Conservation (phyloP, 495 filamentous ascomycete genomes). For the Trichoderma reesei region DNA sequence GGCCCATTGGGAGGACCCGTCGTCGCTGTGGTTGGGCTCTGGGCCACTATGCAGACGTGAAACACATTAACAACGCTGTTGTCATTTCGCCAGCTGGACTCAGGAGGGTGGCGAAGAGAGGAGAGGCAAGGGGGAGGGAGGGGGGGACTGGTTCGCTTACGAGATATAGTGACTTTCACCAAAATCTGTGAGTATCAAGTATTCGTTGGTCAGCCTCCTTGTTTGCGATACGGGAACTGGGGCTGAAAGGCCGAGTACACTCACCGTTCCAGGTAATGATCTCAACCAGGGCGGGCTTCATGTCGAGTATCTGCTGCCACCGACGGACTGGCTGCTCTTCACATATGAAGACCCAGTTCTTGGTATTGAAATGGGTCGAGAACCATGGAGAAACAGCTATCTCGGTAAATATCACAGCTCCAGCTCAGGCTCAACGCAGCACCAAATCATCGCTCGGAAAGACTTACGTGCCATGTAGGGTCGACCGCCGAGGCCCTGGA, state of each 20-base stretch:
- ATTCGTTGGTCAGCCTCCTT: not conserved
- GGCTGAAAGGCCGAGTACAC: not conserved
- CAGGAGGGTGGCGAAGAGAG: not conserved
- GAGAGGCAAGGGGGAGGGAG: not conserved
- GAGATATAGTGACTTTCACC: slow-evolving; percentile 13
- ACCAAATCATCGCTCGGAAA: not conserved
- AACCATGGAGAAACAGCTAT: slow-evolving; percentile 46
- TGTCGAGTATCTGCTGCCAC: slow-evolving; percentile 16
- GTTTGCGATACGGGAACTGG: too few species aligned
- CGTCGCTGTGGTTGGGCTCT: slow-evolving; percentile 32
- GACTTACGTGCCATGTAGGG: slow-evolving; percentile 30
- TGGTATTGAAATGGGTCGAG: slow-evolving; percentile 42
- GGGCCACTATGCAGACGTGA: slow-evolving; percentile 13
- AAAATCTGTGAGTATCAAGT: not conserved
- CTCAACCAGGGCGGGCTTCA: slow-evolving; percentile 16
- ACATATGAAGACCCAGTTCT: slow-evolving; percentile 33
- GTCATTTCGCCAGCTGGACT: not conserved
- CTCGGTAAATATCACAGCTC: not conserved
- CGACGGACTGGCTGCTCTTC: slow-evolving; percentile 30
- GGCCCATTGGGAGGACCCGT: slow-evolving; percentile 17
- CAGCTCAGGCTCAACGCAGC: slow-evolving; percentile 17
- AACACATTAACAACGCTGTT: not conserved
- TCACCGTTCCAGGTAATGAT: slow-evolving; percentile 19
- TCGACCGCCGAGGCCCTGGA: slow-evolving; percentile 22
- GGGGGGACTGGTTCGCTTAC: not conserved